Evolutionary conservation across 2,329 filamentous ascomycete species (phyloP).

Genomic region (Phialemonium atrogriseum): DNA sequence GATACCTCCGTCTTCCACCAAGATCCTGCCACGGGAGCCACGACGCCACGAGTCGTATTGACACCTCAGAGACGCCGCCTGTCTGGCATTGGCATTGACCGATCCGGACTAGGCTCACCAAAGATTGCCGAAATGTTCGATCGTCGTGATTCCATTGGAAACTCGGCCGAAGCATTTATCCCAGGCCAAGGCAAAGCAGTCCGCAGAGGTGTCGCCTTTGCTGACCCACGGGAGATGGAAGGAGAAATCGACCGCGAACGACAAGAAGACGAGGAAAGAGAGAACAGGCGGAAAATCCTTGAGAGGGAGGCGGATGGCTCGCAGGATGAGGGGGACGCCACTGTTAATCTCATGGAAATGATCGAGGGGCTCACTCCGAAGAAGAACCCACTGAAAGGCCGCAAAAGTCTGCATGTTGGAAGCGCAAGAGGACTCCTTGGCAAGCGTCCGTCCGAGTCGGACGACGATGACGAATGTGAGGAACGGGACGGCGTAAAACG

Average conservation of each 20-base stretch:
- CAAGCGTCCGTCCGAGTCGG: slow-evolving; percentile 65
- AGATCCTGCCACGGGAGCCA: slow-evolving; percentile 42
- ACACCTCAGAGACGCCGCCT: slow-evolving; percentile 52
- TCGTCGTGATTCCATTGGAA: slow-evolving; percentile 62
- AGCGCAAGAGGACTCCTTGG: slow-evolving; percentile 66
- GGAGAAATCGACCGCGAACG: slow-evolving; percentile 55
- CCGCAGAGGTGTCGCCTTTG: slow-evolving; percentile 49
- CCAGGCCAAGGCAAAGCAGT: slow-evolving; percentile 34
- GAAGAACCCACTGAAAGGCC: slow-evolving; percentile 56
- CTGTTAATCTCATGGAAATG: slow-evolving; percentile 64
- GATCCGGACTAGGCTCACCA: slow-evolving; percentile 65
- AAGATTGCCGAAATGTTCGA: slow-evolving; percentile 64
- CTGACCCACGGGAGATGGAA: slow-evolving; percentile 55
- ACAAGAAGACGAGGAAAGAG: slow-evolving; percentile 51
- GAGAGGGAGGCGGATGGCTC: slow-evolving; percentile 42
- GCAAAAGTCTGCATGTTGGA: slow-evolving; percentile 71
- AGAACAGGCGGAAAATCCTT: slow-evolving; percentile 48
- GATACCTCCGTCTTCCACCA: slow-evolving; percentile 43
- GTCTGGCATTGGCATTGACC: slow-evolving; percentile 63
- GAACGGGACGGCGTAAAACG: slow-evolving; percentile 58
- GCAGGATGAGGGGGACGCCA: slow-evolving; percentile 51
- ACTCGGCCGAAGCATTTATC: slow-evolving; percentile 55
- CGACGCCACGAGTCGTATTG: slow-evolving; percentile 56
- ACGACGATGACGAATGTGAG: slow-evolving; percentile 57
- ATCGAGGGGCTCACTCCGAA: slow-evolving; percentile 72